Evolutionary conservation across 2,329 filamentous ascomycete genomes (phyloP).

Genomic region (Sclerotinia minor): DNA sequence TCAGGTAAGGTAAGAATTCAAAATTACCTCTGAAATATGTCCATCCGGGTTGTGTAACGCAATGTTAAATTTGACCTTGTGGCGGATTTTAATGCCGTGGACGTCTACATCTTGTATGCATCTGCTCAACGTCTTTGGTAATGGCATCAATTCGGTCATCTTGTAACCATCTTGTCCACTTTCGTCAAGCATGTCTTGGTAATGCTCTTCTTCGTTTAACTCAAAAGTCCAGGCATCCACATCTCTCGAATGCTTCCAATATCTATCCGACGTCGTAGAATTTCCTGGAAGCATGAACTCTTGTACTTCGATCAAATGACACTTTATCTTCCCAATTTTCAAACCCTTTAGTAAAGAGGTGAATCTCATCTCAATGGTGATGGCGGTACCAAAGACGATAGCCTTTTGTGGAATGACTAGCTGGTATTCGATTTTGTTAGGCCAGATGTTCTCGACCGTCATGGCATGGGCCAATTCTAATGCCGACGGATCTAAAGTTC

Average conservation of each 20-base stretch:
- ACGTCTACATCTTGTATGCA: conserved; percentile 90
- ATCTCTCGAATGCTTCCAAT: conserved; percentile 64
- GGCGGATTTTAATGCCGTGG: conserved; percentile 85
- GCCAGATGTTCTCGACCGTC: conserved; percentile 97
- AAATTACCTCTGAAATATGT: conserved; percentile 80
- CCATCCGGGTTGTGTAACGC: conserved; percentile 93
- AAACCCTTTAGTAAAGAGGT: conserved; percentile 88
- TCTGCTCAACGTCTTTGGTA: conserved; percentile 78
- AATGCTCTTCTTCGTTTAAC: conserved; percentile 60
- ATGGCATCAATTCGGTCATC: conserved; percentile 60
- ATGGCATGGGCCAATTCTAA: conserved; percentile 82
- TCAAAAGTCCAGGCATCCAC: conserved; percentile 61
- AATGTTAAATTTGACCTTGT: conserved; percentile 89
- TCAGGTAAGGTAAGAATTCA: conserved; percentile 14
- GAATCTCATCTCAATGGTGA: conserved; percentile 82
- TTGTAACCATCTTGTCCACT: conserved; percentile 66
- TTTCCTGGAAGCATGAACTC: conserved; percentile 59
- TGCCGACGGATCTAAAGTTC: conserved; percentile 73
- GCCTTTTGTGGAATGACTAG: conserved; percentile 93
- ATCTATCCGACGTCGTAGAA: conserved; percentile 50
- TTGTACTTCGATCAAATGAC: conserved; percentile 77
- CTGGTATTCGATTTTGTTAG: conserved; percentile 95
- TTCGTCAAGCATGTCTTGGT: conserved; percentile 68
- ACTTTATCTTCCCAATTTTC: conserved; percentile 76
- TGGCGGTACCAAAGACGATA: conserved; percentile 85